A percentile compares a stretch with the other conserved stretches of the same genome.
phyloP scores from a whole-genome alignment of 495 filamentous ascomycete genomes.

The Patellaria atrata region DNA sequence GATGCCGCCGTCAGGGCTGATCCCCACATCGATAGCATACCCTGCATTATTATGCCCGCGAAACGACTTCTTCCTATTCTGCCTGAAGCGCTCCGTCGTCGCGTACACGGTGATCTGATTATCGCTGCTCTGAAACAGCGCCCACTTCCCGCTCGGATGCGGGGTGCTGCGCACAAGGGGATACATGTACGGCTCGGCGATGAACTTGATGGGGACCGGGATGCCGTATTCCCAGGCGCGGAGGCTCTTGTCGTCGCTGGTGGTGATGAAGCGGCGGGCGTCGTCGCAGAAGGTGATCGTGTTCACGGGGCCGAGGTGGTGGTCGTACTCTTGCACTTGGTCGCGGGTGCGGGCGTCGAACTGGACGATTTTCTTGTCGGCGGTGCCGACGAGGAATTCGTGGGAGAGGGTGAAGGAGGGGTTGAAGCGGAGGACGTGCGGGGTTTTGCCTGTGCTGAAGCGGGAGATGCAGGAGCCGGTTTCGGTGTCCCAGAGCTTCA shows the following conservation, averaged over 20 bases:
- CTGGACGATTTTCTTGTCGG: slow-evolving; percentile 96
- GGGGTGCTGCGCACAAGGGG: slow-evolving; percentile 64
- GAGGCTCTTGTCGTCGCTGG: slow-evolving; percentile 88
- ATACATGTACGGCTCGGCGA: slow-evolving; percentile 95
- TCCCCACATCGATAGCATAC: slow-evolving; percentile 77
- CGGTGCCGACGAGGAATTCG: slow-evolving; percentile 92
- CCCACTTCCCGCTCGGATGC: slow-evolving; percentile 83
- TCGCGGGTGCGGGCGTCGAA: slow-evolving; percentile 81
- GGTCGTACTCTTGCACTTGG: slow-evolving; percentile 92
- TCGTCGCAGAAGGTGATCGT: slow-evolving; percentile 91
- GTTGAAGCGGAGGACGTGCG: slow-evolving; percentile 90
- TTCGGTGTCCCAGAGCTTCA: slow-evolving; percentile 97
- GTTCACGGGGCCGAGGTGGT: slow-evolving; percentile 94
- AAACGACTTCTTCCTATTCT: slow-evolving; percentile 94
- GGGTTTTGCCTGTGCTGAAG: slow-evolving; percentile 85
- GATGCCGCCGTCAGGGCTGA: slow-evolving; percentile 84
- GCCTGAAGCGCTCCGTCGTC: slow-evolving; percentile 82
- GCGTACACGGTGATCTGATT: slow-evolving; percentile 97
- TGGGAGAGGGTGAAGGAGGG: slow-evolving; percentile 57
- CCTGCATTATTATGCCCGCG: slow-evolving; percentile 90
- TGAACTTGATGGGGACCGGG: slow-evolving; percentile 78
- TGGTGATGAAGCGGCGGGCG: slow-evolving; percentile 91
- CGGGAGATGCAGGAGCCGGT: slow-evolving; percentile 73
- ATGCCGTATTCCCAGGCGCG: slow-evolving; percentile 97
- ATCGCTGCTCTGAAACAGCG: slow-evolving; percentile 81